phyloP scores from a whole-genome alignment of 75 land plant genomes.

The Chamaecyparis obtusa region DNA sequence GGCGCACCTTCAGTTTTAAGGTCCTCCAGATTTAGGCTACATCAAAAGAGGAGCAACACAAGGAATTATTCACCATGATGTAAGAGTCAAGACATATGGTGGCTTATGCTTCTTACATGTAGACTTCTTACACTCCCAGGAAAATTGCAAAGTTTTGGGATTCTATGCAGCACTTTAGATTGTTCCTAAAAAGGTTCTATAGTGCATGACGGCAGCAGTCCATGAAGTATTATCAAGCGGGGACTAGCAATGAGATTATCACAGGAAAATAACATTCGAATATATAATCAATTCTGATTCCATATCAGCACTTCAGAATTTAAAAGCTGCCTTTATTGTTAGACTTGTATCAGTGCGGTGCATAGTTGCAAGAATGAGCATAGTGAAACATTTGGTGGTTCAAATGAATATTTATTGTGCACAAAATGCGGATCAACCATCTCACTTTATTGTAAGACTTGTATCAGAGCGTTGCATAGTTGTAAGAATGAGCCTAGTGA shows the following conservation, averaged over 20 bases:
- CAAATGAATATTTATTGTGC: slow-evolving; percentile 67
- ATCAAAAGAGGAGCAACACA: too few relatives aligned
- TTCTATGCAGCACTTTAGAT: slow-evolving; percentile 54
- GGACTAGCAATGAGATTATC: too few relatives aligned
- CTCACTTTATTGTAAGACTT: slow-evolving; percentile 68
- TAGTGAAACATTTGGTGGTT: slow-evolving; percentile 76
- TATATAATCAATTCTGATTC: slow-evolving; percentile 41
- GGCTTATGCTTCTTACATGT: slow-evolving; percentile 49
- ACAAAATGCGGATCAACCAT: slow-evolving; percentile 55
- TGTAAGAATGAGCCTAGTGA: slow-evolving; percentile 80
- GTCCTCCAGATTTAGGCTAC: too few relatives aligned
- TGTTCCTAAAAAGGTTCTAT: slow-evolving; percentile 73
- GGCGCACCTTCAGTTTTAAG: too few relatives aligned
- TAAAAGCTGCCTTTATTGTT: slow-evolving; percentile 88
- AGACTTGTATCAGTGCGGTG: slow-evolving; percentile 92
- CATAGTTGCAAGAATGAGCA: slow-evolving; percentile 80
- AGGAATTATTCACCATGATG: slow-evolving; percentile 4
- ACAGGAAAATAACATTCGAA: too few relatives aligned
- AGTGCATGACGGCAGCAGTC: slow-evolving; percentile 78
- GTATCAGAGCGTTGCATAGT: slow-evolving; percentile 93
- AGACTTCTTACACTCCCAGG: slow-evolving; percentile 52
- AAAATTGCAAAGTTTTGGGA: slow-evolving; percentile 32
- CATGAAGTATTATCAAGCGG: slow-evolving; percentile 52
- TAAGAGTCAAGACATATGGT: slow-evolving; percentile 33
- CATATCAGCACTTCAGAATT: slow-evolving; percentile 62